These are phyloP conservation scores for Moniliophthora roreri DNA, from an alignment of 1,284 basidiomycete genomes.

Conservation along the genomic window DNA sequence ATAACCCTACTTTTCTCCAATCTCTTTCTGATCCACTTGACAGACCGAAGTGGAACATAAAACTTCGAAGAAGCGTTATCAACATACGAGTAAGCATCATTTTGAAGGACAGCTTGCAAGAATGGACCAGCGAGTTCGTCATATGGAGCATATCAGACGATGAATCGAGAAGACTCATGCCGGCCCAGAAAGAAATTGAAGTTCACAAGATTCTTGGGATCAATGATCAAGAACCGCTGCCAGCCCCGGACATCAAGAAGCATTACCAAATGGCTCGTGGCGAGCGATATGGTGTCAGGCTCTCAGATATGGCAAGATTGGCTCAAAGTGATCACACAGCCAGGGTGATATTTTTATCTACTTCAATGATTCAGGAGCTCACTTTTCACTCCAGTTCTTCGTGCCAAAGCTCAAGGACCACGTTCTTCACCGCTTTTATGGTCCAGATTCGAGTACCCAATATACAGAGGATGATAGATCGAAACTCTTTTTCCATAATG, in stretches of 20 bases:
- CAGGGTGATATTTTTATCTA: slow-evolving; percentile 1
- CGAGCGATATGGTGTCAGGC: not conserved
- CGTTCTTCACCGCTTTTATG: not conserved
- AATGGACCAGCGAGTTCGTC: not conserved
- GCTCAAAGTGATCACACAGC: slow-evolving; percentile 1
- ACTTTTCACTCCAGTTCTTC: slow-evolving; percentile 1
- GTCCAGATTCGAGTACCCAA: not conserved
- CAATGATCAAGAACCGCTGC: not conserved
- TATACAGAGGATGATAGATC: slow-evolving; percentile 7
- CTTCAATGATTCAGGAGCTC: not conserved
- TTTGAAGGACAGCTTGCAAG: not conserved
- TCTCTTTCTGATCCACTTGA: no score
- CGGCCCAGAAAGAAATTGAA: no score
- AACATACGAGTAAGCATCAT: not conserved
- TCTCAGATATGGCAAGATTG: not conserved
- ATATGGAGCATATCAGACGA: not conserved
- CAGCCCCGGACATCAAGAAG: not conserved
- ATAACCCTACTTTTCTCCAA: no score
- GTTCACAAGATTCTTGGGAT: no score
- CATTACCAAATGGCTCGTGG: not conserved
- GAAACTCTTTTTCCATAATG: slow-evolving; percentile 8
- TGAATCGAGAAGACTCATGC: not conserved
- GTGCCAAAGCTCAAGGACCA: slow-evolving; percentile 5
- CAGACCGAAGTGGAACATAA: slow-evolving; percentile 3
- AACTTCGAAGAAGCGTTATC: not conserved